These are phyloP conservation scores for Malbranchea zuffiana DNA, from an alignment of 2,329 filamentous ascomycete species.

Conservation along the genomic window DNA sequence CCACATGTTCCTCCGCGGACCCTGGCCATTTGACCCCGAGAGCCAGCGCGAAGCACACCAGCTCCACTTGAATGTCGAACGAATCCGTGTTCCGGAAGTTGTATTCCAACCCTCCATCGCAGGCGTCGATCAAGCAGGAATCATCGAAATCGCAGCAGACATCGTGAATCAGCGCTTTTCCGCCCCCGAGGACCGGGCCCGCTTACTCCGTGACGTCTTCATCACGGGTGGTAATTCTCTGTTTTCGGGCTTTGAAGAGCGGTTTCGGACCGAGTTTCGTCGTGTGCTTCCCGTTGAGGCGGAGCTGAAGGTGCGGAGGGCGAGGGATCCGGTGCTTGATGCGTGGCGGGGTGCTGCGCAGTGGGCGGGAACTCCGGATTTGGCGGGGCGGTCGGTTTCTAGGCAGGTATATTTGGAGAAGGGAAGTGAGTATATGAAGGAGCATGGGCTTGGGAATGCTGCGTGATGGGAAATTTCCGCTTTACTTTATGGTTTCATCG, in stretches of 20 bases:
- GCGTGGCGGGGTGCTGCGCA: conserved; percentile 86
- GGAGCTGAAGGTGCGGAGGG: conserved; percentile 59
- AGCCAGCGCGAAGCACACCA: conserved; percentile 74
- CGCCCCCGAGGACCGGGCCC: conserved; percentile 46
- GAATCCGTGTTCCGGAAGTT: conserved; percentile 86
- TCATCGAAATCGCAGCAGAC: conserved; percentile 83
- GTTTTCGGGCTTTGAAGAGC: conserved; percentile 76
- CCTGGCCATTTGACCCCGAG: conserved; percentile 71
- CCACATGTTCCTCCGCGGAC: conserved; percentile 81
- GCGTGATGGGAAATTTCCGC: too few relatives aligned
- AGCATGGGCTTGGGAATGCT: conserved; percentile 9
- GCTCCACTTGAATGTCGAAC: conserved; percentile 90
- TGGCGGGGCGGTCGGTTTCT: conserved; percentile 57
- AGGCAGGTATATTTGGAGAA: conserved; percentile 83
- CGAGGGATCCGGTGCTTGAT: conserved; percentile 67
- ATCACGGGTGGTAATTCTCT: conserved; percentile 86
- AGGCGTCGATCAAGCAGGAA: conserved; percentile 82
- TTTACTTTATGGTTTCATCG: too few relatives aligned
- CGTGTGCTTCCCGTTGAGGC: conserved; percentile 60
- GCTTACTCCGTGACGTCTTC: conserved; percentile 77
- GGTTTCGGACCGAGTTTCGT: conserved; percentile 61
- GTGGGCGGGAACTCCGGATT: conserved; percentile 56
- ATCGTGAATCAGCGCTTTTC: conserved; percentile 74
- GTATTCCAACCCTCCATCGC: conserved; percentile 88
- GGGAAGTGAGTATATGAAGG: conserved; percentile 88